Base-by-base conservation (phyloP, 495 filamentous ascomycete species). In the Hyaloscypha variabilis region DNA sequence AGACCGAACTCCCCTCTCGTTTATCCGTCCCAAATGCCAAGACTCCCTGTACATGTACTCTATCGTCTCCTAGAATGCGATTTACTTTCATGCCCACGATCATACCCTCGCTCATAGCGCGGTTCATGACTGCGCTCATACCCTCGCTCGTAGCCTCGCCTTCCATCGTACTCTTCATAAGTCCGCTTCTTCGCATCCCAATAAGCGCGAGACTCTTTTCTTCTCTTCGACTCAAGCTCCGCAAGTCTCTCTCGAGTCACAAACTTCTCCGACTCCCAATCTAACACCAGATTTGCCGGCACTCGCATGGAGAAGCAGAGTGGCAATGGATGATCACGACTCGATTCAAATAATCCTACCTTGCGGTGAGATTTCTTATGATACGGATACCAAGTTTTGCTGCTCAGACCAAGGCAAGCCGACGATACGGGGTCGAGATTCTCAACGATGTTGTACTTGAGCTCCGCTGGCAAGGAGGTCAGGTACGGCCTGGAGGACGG, bases 401-500 rank as follows among this genome's bases (percentile, higher is more conserved):
- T 81, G 14, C 83, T 82, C 26, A 86, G 73, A 17, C 80, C 80
- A n/a, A 88, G 77, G 65, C 78, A 79, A 58, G 82, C 79, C 72
- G 77, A 76, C 70, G 85, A 82, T 66, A 83, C 81, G 24, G 81
- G 78, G 64, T 81, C 77, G 36, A 88, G 77, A 67, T 79, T 77
- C 64, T 82, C 76, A 61, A 81, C 74, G 66, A 88, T 78, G 49
- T 79, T 73, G 55, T 77, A 76, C 61, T 86, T 85, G 11, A 88
- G 70, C 69, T 88, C 86, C 0, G 80, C 67, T 17, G 86, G 85
- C 19, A 88, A 78, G 42, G 23, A 29, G 3, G 62, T 58, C 10
- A 64, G 21, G 24, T 58, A 50, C 11, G 62, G 36, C 28, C 39
- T 58, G n/a, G 17, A 17, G 4, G 39, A 46, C 14, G 39, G 39